Evolutionary conservation across 257 asterid genomes (phyloP), one percentile per base, ranked within the genome.

Genomic region (Anisodus acutangulus): DNA sequence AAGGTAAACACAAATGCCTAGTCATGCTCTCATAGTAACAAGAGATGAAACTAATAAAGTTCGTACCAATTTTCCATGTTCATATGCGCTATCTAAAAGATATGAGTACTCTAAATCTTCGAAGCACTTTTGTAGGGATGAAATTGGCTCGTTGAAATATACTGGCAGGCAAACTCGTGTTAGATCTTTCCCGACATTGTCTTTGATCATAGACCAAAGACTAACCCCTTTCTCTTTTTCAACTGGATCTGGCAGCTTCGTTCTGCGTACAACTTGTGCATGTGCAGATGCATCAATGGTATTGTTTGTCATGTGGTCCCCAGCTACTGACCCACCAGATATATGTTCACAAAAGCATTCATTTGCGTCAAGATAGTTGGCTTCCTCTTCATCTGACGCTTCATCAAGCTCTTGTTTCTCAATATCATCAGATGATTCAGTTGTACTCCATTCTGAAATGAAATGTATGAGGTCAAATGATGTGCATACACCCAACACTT

Each of bases 131-230:
- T 95, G 99, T 86, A 95, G 90, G 67, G 99, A 90, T 15, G 99
- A 95, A 59, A 94, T 82, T 6, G 99, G 99, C 91, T 95, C 99
- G 16, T 95, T 95, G 84, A 95, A 95, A 88, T 91, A 95, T 66
- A 95, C 99, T 19, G 99, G 99, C 70, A 95, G 95, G 86, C 99
- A 95, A 60, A 95, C 98, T 84, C 95, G 88, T 15, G 97, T 91
- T 85, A 95, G 90, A 88, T 95, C 99, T 88, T 95, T 95, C 57
- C 99, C 99, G 17, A 95, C 96, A 90, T 94, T 95, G 87, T 94
- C 99, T 89, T 95, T 95, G 89, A 96, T 94, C 92, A 94, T 91
- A 83, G 99, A 92, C 99, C 99, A 96, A 69, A 96, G 91, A 88
- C 99, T 94, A 62, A 92, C 95, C 63, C 91, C 97, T 88, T 92